phyloP scores from a whole-genome alignment of 1,284 basidiomycete genomes.

The Schizopora paradoxa region DNA sequence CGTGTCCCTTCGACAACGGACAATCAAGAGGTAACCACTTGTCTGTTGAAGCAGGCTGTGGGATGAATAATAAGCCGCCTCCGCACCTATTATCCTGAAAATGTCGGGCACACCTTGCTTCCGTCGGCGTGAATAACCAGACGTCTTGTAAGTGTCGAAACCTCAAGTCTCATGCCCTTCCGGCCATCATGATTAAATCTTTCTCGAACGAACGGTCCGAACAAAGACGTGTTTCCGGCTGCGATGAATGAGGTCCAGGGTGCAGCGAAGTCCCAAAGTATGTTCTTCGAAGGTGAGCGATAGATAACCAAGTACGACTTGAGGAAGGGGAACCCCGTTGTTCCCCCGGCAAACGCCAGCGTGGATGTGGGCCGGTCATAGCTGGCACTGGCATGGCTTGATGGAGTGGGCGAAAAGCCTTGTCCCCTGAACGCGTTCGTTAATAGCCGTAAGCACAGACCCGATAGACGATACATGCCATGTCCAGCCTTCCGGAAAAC shows the following conservation, averaged over 20 bases:
- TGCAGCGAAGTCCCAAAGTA: conserved; percentile 1
- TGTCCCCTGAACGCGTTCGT: neutral
- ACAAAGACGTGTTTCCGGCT: neutral
- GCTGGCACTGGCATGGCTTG: neutral
- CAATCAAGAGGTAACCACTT: conserved; percentile 1
- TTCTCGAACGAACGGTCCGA: neutral
- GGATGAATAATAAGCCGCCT: neutral
- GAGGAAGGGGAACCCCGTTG: neutral
- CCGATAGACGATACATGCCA: neutral
- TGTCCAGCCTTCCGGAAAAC: conserved; percentile 8
- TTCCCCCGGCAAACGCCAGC: neutral
- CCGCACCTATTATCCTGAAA: neutral
- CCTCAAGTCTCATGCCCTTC: neutral
- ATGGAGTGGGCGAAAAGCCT: neutral
- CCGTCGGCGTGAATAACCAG: neutral
- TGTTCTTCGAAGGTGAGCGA: neutral
- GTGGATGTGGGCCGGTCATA: neutral
- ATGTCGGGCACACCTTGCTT: neutral
- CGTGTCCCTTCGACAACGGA: neutral
- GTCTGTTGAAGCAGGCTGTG: neutral
- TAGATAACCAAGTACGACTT: neutral
- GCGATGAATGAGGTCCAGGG: neutral
- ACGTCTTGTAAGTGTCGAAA: neutral
- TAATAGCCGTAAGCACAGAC: neutral
- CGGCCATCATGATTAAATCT: neutral